phyloP scores from a whole-genome alignment of 2,329 filamentous ascomycete genomes.

The Cordyceps pruinosa region DNA sequence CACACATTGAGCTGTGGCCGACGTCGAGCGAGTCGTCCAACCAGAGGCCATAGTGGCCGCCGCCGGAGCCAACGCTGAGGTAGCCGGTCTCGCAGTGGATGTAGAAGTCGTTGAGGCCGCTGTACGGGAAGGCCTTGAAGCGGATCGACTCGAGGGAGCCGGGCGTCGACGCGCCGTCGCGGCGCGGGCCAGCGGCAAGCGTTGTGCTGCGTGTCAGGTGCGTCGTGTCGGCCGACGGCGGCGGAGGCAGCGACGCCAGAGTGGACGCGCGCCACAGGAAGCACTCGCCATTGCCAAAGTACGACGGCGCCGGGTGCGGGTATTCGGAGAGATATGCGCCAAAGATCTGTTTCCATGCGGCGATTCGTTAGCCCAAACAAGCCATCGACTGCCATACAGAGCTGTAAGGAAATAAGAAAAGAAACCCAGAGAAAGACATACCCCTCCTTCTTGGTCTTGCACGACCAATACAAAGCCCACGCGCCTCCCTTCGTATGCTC shows the following conservation, averaged over 20 bases:
- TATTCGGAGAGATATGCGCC: conserved; percentile 91
- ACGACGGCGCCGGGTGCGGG: conserved; percentile 72
- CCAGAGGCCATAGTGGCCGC: conserved; percentile 91
- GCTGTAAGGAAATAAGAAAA: background rate
- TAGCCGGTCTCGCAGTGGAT: conserved; percentile 86
- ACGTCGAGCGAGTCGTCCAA: conserved; percentile 77
- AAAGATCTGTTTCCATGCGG: conserved; percentile 52
- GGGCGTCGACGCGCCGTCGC: conserved; percentile 22
- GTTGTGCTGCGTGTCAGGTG: conserved; percentile 37
- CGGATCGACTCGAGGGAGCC: conserved; percentile 59
- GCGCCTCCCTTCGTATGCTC: conserved; percentile 57
- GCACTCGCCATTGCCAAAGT: conserved; percentile 94
- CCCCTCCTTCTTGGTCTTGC: conserved; percentile 66
- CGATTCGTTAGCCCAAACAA: background rate
- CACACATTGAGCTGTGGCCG: conserved; percentile 75
- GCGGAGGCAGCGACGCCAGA: conserved; percentile 45
- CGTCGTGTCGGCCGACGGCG: conserved; percentile 45
- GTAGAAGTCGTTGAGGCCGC: conserved; percentile 92
- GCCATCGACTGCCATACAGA: background rate
- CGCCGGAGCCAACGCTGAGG: conserved; percentile 77
- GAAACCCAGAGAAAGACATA: conserved; percentile 31
- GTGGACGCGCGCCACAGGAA: conserved; percentile 61
- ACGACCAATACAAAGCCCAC: conserved; percentile 89
- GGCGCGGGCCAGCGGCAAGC: conserved; percentile 22
- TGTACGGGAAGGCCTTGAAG: conserved; percentile 97